These are phyloP conservation scores for Logfia minima DNA, from an alignment of 129 eudicot species.

Conservation along the genomic window DNA sequence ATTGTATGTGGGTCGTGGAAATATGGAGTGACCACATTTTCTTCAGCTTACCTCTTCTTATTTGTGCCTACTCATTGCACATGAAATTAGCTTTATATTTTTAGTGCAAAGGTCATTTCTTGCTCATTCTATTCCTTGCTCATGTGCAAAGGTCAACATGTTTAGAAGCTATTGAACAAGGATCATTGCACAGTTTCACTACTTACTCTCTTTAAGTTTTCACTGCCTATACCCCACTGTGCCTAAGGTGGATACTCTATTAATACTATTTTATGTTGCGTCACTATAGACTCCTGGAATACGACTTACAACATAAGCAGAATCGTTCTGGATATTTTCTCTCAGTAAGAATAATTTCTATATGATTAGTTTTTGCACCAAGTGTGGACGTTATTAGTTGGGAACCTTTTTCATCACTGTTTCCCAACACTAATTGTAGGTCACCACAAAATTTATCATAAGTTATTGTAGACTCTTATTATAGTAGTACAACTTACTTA, in stretches of 20 bases:
- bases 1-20: conserved; percentile 5
- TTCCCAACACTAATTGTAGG: background rate
- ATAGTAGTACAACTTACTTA: conserved; percentile 41
- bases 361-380: background rate
- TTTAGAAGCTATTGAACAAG: too few species aligned
- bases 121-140: background rate
- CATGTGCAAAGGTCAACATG: too few species aligned
- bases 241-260: background rate
- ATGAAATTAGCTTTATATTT: background rate
- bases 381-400: background rate
- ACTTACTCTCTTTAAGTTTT: background rate
- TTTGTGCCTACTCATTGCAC: background rate
- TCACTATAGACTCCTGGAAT: background rate
- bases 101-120: background rate
- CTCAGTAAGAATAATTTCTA: background rate
- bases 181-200: background rate
- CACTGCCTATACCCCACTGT: background rate
- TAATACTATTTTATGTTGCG: background rate
- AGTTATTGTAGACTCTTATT: background rate
- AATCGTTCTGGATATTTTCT: background rate
- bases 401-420: background rate
- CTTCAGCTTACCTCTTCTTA: background rate
- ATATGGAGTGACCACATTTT: background rate
- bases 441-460: background rate
- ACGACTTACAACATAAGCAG: background rate